Evolutionary conservation across 768 basidiomycete genomes (phyloP), one percentile per base, ranked within the genome.

Genomic region (Grammothele lineata): DNA sequence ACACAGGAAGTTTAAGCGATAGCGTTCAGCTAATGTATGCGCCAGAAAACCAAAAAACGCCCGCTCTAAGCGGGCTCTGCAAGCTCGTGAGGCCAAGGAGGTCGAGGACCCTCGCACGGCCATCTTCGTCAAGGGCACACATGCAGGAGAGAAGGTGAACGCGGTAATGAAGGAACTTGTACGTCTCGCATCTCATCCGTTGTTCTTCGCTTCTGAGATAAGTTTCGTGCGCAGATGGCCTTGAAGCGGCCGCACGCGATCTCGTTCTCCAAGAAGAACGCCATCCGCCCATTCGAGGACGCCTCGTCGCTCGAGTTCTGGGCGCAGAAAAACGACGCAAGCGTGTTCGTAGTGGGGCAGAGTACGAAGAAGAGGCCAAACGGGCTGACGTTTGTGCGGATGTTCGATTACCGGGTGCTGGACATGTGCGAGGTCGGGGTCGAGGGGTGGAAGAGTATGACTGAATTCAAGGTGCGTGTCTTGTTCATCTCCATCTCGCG

Each of bases 381-480:
- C 57, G 84, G 87, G 21, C 66, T 99, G 51, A 81, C 86, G 0
- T 80, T 97, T 58, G 87, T 83, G 5, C 71, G 96, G 45, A 93
- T 85, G 77, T 98, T 83, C 55, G 87, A 96, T 54, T 76, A 81
- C 34, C 73, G 80, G 60, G 79, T 97, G 27, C 70, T 98, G 59
- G 96, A 99, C 65, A 95, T 97, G 91, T 78, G 92, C 48, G 96
- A 98, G 69, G 69, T 96, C 8, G 93, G 95, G 1, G 83, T 98
- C 22, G 89, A 92, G 43, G 76, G 70, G 36, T 92, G 83, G 61
- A 75, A 79, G 42, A 74, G 80, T 53, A 94, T 98, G 86, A 58
- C 74, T 12, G 81, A 81, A 27, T 85, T 95, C 72, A 90, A 92
- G 74, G 96, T 88, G 64, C 46, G 79, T 67, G 12, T 30, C 3